Evolutionary conservation across 345 rosid species (phyloP).

Genomic region (Camelina neglecta): DNA sequence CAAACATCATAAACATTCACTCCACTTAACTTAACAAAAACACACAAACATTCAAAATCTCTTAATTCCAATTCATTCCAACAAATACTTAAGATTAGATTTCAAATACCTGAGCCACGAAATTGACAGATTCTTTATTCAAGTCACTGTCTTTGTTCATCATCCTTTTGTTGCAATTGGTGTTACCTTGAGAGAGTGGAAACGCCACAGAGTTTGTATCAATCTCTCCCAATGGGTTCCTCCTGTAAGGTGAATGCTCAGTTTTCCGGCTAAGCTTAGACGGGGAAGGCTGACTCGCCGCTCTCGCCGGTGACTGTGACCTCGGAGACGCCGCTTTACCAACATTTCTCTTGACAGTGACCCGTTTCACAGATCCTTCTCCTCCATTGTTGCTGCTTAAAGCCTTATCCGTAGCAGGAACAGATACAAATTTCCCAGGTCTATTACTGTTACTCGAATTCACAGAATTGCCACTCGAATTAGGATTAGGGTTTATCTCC

Average conservation of each 20-base stretch:
- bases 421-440: slow-evolving; percentile 80
- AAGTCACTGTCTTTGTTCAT: slow-evolving; percentile 40
- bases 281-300: slow-evolving; percentile 50
- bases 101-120: slow-evolving; percentile 48
- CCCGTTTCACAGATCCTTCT: slow-evolving; percentile 50
- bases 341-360: slow-evolving; percentile 71
- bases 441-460: slow-evolving; percentile 27
- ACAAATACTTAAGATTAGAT: not conserved
- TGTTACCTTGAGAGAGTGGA: slow-evolving; percentile 48
- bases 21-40: not conserved
- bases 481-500: slow-evolving; percentile 49
- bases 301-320: slow-evolving; percentile 73
- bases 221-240: slow-evolving; percentile 75
- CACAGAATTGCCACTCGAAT: slow-evolving; percentile 35
- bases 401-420: slow-evolving; percentile 77
- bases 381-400: slow-evolving; percentile 50
- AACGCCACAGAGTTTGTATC: slow-evolving; percentile 58
- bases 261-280: slow-evolving; percentile 78
- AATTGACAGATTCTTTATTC: slow-evolving; percentile 42
- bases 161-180: slow-evolving; percentile 38
- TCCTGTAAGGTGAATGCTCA: slow-evolving; percentile 75
- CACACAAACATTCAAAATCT: not conserved
- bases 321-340: slow-evolving; percentile 70
- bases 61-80: slow-evolving; percentile 2
- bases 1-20: slow-evolving; percentile 2